Evolutionary conservation across 441 rosid species (phyloP).

Genomic region (Populus trichocarpa): DNA sequence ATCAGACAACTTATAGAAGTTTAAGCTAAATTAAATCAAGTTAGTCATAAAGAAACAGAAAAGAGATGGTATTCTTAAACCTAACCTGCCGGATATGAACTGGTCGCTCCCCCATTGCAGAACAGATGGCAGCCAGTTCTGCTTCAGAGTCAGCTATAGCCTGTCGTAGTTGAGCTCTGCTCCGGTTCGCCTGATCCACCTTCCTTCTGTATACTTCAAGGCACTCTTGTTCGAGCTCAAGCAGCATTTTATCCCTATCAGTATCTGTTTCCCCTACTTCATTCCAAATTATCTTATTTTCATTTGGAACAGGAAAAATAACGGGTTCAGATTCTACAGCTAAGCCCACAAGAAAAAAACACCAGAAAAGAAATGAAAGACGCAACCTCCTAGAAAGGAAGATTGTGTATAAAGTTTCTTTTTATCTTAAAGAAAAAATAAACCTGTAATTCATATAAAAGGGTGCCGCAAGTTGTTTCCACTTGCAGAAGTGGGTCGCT

Average conservation of each 20-base stretch:
- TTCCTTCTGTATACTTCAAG: constrained; percentile 89
- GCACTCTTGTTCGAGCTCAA: constrained; percentile 94
- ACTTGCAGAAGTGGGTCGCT: constrained; percentile 57
- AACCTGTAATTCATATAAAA: constrained; percentile 46
- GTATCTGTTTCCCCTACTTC: constrained; percentile 91
- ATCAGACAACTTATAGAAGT: neutral
- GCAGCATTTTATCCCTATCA: constrained; percentile 80
- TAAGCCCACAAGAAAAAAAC: neutral
- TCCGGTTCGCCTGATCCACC: constrained; percentile 82
- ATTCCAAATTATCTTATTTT: constrained; percentile 83
- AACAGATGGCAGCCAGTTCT: constrained; percentile 77
- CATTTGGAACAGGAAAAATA: neutral
- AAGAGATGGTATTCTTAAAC: neutral
- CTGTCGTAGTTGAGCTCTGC: constrained; percentile 80
- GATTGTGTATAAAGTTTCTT: neutral
- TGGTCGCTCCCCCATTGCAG: constrained; percentile 87
- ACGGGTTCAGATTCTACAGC: neutral
- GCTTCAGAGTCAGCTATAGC: constrained; percentile 90
- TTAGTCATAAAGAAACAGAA: neutral
- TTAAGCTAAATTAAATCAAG: neutral
- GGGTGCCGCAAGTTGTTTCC: constrained; percentile 77
- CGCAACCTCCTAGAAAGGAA: neutral
- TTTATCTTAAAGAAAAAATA: neutral
- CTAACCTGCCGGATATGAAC: constrained; percentile 83
- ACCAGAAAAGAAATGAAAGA: neutral